A percentile compares a stretch with the other conserved stretches of the same genome.
Conservation (phyloP, 345 rosid genomes). For the Dipteronia sinensis region DNA sequence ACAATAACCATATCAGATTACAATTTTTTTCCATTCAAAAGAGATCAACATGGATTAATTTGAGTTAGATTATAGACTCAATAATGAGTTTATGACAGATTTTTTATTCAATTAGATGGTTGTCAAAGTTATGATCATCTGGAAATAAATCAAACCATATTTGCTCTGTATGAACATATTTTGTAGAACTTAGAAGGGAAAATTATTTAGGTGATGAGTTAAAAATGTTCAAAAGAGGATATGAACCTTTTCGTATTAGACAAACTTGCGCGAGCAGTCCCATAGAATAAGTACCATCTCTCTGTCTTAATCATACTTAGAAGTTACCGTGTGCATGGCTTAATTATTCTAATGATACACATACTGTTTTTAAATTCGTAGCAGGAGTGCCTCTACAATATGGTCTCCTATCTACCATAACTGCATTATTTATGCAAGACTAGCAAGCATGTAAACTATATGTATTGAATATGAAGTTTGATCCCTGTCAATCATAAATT, state of each 20-base stretch:
- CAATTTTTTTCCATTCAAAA: no score
- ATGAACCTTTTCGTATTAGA: not conserved
- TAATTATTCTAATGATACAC: slow-evolving; percentile 2
- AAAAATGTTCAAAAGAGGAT: slow-evolving; percentile 8
- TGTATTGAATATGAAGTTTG: not conserved
- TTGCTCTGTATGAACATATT: not conserved
- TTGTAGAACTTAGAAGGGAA: not conserved
- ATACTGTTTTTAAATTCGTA: not conserved
- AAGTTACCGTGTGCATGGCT: not conserved
- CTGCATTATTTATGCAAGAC: not conserved
- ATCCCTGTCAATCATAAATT: not conserved
- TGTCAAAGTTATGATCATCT: not conserved
- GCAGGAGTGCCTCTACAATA: not conserved
- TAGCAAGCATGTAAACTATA: not conserved
- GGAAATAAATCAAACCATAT: not conserved
- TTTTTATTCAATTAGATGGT: no score
- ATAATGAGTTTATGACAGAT: no score
- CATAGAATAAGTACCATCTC: no score
- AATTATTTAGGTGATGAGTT: not conserved
- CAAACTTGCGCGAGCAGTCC: not conserved
- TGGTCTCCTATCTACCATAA: slow-evolving; percentile 14
- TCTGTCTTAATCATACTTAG: not conserved
- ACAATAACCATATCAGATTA: no score
- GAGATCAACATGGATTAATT: no score
- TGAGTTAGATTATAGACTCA: no score